Conservation (phyloP, 2,329 filamentous ascomycete species). For the Hypomyces rosellus region DNA sequence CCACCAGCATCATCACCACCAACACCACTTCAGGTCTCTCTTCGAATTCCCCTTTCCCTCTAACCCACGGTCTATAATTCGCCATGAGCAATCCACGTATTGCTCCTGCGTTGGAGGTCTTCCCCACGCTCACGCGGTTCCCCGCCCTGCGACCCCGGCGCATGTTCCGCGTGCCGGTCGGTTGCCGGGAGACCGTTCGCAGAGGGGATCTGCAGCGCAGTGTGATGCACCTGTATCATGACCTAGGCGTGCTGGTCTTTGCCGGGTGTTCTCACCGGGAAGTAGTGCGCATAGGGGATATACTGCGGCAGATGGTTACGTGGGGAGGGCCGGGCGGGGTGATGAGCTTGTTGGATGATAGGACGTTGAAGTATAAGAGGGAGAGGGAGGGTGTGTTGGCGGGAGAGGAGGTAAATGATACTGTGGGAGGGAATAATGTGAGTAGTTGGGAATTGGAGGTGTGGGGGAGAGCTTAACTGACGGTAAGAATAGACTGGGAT, state of each 20-base stretch:
- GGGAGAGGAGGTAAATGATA: constrained; percentile 5
- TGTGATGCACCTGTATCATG: constrained; percentile 22
- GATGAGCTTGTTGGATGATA: constrained; percentile 6
- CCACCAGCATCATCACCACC: not conserved
- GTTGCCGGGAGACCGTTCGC: not conserved
- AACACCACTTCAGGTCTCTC: not conserved
- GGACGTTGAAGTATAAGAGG: constrained; percentile 2
- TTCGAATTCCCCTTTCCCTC: too few relatives aligned
- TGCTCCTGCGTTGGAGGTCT: constrained; percentile 16
- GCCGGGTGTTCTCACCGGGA: constrained; percentile 20
- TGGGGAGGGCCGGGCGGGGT: constrained; percentile 14
- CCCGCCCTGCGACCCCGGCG: constrained; percentile 15
- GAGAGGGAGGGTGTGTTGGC: not conserved
- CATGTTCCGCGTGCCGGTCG: constrained; percentile 10
- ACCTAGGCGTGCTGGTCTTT: constrained; percentile 27
- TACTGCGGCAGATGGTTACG: constrained; percentile 15
- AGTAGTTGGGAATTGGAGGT: constrained; percentile 1
- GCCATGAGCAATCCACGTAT: constrained; percentile 5
- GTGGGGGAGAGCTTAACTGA: not conserved
- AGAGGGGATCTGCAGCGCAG: not conserved
- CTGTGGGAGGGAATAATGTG: constrained; percentile 10
- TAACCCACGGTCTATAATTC: not conserved
- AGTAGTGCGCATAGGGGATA: constrained; percentile 16
- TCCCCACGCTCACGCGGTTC: constrained; percentile 19
- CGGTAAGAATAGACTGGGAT: constrained; percentile 4